Evolutionary conservation across 2,329 filamentous ascomycete genomes (phyloP), one percentile per base, ranked within the genome.

Genomic region (Nigrospora sphaerica): DNA sequence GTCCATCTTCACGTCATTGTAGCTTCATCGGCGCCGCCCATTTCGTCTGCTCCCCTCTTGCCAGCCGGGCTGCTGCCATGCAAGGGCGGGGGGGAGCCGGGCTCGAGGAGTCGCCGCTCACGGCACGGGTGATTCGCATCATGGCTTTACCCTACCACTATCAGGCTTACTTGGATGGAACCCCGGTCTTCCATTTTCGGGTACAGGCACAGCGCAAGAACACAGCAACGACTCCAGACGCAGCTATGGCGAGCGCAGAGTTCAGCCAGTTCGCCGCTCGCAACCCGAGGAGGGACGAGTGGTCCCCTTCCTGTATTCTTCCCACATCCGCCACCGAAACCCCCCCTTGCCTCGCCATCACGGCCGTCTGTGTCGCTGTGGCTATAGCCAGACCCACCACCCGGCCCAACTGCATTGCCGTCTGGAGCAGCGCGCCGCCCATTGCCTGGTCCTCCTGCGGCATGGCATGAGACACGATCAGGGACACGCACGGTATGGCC

Each of bases 361-460:
- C 34, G 14, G 34, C 13, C 6, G 34, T 36, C 34, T 36, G 34
- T 6, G 16, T 36, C 14, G 16, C 34, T 6, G 34, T 36, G 12
- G 34, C 34, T n/a, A 36, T 36, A n/a, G 34, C 16, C 14, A 71
- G 54, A 4, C 67, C 66, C 9, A 71, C 56, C 1, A 67, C 64
- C 13, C 68, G 54, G 1, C 69, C 67, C 36, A 70, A 59, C 52
- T 71, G 67, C 0, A 62, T 64, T 0, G 69, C 62, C 3, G 67
- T 63, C 23, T 67, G 69, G 45, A 71, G 65, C 7, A 69, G 56
- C 10, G 66, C 69, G 9, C 67, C 69, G 10, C 67, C 67, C 6
- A 71, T 54, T 2, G 66, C 63, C 39, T 70, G 67, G 44, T 71
- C 68, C 44, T 67, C 65, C 0, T 55, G 47, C 0, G 66, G 66